Base-by-base conservation (phyloP, 345 rosid genomes). In the Pistacia atlantica region DNA sequence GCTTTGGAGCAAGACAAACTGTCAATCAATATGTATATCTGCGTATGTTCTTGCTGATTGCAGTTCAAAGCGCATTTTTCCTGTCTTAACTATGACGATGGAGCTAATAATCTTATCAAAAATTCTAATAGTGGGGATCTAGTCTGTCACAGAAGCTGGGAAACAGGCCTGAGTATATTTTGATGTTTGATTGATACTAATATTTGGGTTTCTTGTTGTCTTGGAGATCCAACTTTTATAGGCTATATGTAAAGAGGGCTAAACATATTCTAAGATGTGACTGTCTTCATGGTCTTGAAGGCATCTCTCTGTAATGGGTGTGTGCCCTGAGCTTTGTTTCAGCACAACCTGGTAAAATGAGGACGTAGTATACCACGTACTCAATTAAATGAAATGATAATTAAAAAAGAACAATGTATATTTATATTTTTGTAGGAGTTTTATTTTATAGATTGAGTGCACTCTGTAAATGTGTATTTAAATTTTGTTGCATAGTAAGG, bases 41-140 rank as follows among this genome's bases (percentile, higher is more conserved):
- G 20, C 37, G 14, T 25, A 18, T 67, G 31, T 64, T 51, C 42
- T 55, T 55, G 71, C 22, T 52, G 55, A 75, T 13, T 11, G 25
- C 31, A 64, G 62, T 6, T 52, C 49, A 51, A 66, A n/a, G 67
- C 49, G 20, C 2, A 1, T n/a, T 35, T 28, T n/a, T 52, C 5
- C 25, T 18, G n/a, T 73, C 67, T 73, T 62, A 73, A 31, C 49
- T 35, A 63, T 12, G 48, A 74, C 33, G 38, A 4, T 14, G n/a
- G 77, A 62, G 35, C 49, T n/a, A 63, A 74, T 74, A 18, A 33
- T 17, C 49, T 49, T 63, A 11, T 31, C 33, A 16, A 48, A 69
- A 55, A 17, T 54, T 55, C 37, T 25, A 35, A 69, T 9, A 52
- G 48, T 10, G 45, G 49, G 49, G 20, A 33, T 35, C 17, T 9